These are phyloP conservation scores for Boletus eberwhitei DNA, from an alignment of 768 basidiomycete species.

Conservation along the genomic window DNA sequence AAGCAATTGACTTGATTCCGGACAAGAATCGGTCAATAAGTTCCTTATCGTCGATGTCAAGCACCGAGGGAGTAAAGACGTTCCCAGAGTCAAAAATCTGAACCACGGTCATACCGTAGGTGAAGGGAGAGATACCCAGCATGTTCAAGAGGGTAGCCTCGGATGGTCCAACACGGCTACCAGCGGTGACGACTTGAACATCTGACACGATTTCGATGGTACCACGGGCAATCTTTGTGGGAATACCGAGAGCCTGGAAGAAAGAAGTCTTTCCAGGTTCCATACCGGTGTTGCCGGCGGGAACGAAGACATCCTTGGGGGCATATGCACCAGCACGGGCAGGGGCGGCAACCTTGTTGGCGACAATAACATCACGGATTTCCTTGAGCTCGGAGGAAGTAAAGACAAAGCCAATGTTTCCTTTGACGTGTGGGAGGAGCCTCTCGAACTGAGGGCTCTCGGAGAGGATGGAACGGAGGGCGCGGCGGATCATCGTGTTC, in stretches of 20 bases:
- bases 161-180: slow-evolving; percentile 92
- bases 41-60: slow-evolving; percentile 90
- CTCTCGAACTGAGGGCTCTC: slow-evolving; percentile 95
- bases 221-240: slow-evolving; percentile 99
- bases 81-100: slow-evolving; percentile 97
- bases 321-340: slow-evolving; percentile 98
- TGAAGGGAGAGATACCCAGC: slow-evolving; percentile 99
- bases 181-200: slow-evolving; percentile 90
- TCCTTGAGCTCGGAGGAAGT: slow-evolving; percentile 91
- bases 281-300: slow-evolving; percentile 99
- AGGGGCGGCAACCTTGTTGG: slow-evolving; percentile 98
- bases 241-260: slow-evolving; percentile 99
- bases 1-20: slow-evolving; percentile 93
- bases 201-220: slow-evolving; percentile 99
- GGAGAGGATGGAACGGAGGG: slow-evolving; percentile 83
- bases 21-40: slow-evolving; percentile 89
- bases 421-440: slow-evolving; percentile 92
- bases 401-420: slow-evolving; percentile 99
- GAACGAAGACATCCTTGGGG: slow-evolving; percentile 87
- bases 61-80: slow-evolving; percentile 82
- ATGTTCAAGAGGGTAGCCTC: slow-evolving; percentile 99
- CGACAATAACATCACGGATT: slow-evolving; percentile 84
- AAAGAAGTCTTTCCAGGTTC: slow-evolving; percentile 99
- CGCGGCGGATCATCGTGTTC: slow-evolving; percentile 99
- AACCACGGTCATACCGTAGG: slow-evolving; percentile 97